Evolutionary conservation across 1,139 yeast species (phyloP), one percentile per base, ranked within the genome.

Genomic region (Protomyces arabidopsidicola): DNA sequence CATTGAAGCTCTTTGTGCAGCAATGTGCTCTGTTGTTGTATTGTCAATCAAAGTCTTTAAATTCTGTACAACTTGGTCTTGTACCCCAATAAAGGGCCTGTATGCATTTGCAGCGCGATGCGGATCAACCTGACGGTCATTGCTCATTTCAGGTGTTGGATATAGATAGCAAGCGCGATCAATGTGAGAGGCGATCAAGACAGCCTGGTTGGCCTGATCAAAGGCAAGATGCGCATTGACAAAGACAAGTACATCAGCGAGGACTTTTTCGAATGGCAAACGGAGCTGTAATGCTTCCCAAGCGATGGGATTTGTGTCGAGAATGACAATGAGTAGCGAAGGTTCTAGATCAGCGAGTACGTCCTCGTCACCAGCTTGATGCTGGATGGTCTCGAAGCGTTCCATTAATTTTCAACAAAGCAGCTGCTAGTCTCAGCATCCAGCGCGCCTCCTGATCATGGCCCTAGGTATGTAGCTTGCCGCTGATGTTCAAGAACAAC

Each of bases 201-300:
- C 88, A 10, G 91, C 96, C 71, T 84, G 84, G 73, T 93, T 93
- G 45, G 90, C 84, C 71, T 88, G 89, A 74, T 90, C 89, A 64
- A 90, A 79, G 0, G 98, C 85, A 58, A 95, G 74, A 74, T 93
- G 98, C 0, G 95, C 91, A 72, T 93, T 93, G 65, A 91, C 75
- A 71, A 86, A 85, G 39, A 90, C 88, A 55, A 88, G 73, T 10
- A 89, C 72, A 3, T 89, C 78, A 67, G 85, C 82, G 24, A 84
- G 77, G 24, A 85, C 82, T 56, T 84, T 84, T 66, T 81, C 79
- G 36, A 88, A 73, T 1, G 82, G 70, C 2, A 82, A 74, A 57
- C 78, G 76, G 36, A 73, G 70, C 56, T 73, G 72, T 39, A 86
- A 76, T 53, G 79, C 77, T 60, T 79, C 82, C 97, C 97, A 90